Base-by-base conservation (phyloP, 2,329 filamentous ascomycete genomes). In the Hymenoscyphus fructigenus region DNA sequence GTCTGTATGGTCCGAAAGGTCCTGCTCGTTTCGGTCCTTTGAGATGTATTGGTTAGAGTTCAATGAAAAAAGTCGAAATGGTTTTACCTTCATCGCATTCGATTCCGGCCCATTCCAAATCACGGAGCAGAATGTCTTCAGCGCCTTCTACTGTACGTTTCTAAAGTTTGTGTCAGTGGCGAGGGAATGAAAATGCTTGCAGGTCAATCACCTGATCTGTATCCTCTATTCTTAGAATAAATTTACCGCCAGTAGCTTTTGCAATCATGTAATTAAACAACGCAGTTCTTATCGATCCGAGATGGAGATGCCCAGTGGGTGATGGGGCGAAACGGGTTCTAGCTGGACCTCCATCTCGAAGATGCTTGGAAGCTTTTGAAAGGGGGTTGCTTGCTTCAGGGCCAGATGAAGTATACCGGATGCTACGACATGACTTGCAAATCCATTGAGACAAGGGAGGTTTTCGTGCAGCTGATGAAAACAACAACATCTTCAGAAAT, bases 181-280 rank as follows among this genome's bases (percentile, higher is more conserved):
- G 20, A 23, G 12, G 17, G 15, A 17, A 44, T n/a, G 41, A 44
- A 17, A 20, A 44, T 20, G 44, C 17, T 50, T 10, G 9, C 3
- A 50, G 44, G 61, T 20, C 61, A 66, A 61, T 72, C 78, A 93
- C 91, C 83, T 92, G 91, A 78, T 98, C 95, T 4, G 95, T 99
- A 76, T 99, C 95, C 80, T 99, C 95, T 68, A 99, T 88, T 10
- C 95, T 88, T 59, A 99, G 80, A 12, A 99, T 79, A 73, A 99
- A 99, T 76, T 96, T 90, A 6, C 95, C 95, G 4, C 90, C 89
- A 0, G 95, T 97, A 2, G 90, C 87, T 73, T 89, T 91, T 0
- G 95, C 93, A n/a, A 96, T 83, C 4, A 99, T 81, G 71, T 94
- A 97, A 74, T 97, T 98, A 81, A 93, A 98, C n/a, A 99, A 79